Conservation (phyloP, 768 basidiomycete genomes). For the Panaeolus papilionaceus region DNA sequence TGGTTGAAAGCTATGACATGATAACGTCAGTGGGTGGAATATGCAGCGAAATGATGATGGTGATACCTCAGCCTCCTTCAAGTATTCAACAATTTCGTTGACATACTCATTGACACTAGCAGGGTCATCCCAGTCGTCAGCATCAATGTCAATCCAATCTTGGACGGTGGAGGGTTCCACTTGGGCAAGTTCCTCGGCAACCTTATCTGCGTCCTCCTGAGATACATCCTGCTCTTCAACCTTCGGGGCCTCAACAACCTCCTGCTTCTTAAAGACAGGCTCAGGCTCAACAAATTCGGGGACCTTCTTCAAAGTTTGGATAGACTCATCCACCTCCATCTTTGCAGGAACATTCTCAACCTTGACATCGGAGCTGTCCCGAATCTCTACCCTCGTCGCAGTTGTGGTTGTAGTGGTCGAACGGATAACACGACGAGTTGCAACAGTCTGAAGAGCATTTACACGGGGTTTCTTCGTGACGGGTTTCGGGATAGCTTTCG, state of each 20-base stretch:
- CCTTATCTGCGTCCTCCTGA: conserved; percentile 41
- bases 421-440: conserved; percentile 22
- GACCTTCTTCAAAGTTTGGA: conserved; percentile 20
- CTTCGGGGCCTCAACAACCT: conserved; percentile 50
- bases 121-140: conserved; percentile 88
- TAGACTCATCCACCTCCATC: conserved; percentile 29
- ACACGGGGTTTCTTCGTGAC: conserved; percentile 21
- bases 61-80: conserved; percentile 80
- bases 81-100: conserved; percentile 84
- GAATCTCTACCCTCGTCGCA: conserved; percentile 6
- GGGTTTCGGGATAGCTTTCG: conserved; percentile 27
- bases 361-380: conserved; percentile 13
- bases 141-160: conserved; percentile 87
- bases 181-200: conserved; percentile 49
- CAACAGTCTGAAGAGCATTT: conserved; percentile 14
- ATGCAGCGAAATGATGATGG: conserved; percentile 1
- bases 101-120: conserved; percentile 94
- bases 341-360: conserved; percentile 25
- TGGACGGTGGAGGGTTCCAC: conserved; percentile 46
- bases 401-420: conserved; percentile 25
- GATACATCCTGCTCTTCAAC: conserved; percentile 47
- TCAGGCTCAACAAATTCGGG: conserved; percentile 44
- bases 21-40: background rate
- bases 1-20: conserved; percentile 61
- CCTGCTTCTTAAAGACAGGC: conserved; percentile 66